Conservation (phyloP, 805 yeast genomes). For the Wickerhamiella cacticola region DNA sequence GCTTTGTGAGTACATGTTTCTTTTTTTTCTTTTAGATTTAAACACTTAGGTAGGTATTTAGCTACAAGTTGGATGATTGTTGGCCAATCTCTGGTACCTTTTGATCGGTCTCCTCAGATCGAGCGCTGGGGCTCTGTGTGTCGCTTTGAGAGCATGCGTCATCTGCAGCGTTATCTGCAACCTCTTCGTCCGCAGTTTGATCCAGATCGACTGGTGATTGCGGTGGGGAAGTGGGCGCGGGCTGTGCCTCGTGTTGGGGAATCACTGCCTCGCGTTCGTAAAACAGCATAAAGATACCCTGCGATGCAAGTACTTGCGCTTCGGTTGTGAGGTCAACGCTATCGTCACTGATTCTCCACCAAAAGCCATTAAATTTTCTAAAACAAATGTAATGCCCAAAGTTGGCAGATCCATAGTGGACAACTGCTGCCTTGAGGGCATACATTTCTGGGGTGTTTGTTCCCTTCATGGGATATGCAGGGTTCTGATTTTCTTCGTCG, state of each 20-base stretch:
- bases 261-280: constrained; percentile 40
- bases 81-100: not conserved
- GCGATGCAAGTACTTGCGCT: constrained; percentile 64
- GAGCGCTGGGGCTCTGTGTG: not conserved
- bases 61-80: not conserved
- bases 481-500: constrained; percentile 62
- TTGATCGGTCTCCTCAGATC: not conserved
- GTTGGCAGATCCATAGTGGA: constrained; percentile 91
- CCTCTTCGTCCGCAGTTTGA: not conserved
- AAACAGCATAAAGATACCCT: constrained; percentile 87
- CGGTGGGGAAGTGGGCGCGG: not conserved
- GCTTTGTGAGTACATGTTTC: not conserved
- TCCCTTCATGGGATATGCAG: constrained; percentile 54
- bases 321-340: constrained; percentile 70
- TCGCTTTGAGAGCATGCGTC: not conserved
- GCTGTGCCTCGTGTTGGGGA: not conserved
- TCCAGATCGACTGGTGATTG: not conserved
- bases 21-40: too few relatives aligned
- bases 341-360: constrained; percentile 96
- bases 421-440: constrained; percentile 69
- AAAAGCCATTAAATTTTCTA: constrained; percentile 64
- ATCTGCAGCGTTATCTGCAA: not conserved
- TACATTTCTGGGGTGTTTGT: constrained; percentile 30
- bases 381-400: constrained; percentile 95
- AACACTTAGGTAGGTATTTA: not conserved